Evolutionary conservation across 83 land plant genomes (phyloP).

Genomic region (Picea abies): DNA sequence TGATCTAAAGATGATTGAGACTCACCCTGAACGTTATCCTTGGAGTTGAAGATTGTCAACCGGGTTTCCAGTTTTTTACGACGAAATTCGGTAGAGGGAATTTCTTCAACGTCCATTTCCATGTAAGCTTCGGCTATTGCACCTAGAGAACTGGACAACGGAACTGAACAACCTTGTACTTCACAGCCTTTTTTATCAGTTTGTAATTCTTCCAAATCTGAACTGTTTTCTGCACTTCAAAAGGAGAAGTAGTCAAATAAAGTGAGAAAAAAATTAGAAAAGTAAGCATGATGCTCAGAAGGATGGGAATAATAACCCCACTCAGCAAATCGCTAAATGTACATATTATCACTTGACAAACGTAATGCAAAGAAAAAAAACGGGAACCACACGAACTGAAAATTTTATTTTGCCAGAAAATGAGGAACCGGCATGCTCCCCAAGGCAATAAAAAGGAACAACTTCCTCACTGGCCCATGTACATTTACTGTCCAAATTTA

Average conservation of each 20-base stretch:
- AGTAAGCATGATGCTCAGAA: background rate
- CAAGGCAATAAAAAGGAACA: too few species aligned
- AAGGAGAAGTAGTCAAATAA: background rate
- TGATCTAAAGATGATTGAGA: background rate
- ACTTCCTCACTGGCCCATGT: too few species aligned
- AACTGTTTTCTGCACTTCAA: background rate
- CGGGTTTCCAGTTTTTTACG: background rate
- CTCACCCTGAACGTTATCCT: background rate
- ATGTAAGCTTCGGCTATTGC: slow-evolving; percentile 12
- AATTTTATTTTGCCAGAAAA: too few species aligned
- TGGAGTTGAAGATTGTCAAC: background rate
- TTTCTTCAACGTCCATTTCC: slow-evolving; percentile 7
- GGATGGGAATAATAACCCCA: too few species aligned
- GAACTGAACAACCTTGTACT: background rate
- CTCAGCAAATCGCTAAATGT: too few species aligned
- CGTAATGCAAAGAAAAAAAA: too few species aligned
- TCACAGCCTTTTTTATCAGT: background rate
- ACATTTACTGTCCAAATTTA: too few species aligned
- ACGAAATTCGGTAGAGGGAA: background rate
- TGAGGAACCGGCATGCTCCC: too few species aligned
- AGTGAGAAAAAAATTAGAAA: background rate
- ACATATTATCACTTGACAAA: too few species aligned
- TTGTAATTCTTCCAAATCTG: slow-evolving; percentile 7
- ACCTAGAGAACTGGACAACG: background rate
- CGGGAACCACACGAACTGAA: too few species aligned